Conservation (phyloP, 345 rosid genomes). For the Ceriops decandra region DNA sequence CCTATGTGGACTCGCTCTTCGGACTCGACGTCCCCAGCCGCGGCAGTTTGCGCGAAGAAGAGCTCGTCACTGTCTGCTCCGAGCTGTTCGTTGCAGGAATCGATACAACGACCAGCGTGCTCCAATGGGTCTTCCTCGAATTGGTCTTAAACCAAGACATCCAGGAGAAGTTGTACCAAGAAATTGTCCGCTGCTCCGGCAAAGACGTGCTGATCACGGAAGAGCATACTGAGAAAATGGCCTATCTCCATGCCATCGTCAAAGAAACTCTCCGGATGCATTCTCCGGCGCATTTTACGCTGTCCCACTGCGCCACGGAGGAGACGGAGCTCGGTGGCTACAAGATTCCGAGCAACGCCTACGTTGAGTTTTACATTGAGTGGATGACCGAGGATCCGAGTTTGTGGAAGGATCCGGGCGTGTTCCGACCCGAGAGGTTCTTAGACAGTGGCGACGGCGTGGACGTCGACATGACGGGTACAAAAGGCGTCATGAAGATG, state of each 20-base stretch:
- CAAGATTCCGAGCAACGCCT: constrained; percentile 23
- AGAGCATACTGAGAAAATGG: constrained; percentile 17
- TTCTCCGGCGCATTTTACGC: constrained; percentile 25
- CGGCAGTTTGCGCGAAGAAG: constrained; percentile 57
- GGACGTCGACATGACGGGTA: constrained; percentile 22
- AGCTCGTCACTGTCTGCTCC: constrained; percentile 78
- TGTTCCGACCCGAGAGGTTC: constrained; percentile 26
- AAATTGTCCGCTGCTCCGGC: constrained; percentile 57
- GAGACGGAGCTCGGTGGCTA: constrained; percentile 21
- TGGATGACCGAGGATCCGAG: constrained; percentile 31
- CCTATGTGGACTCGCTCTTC: constrained; percentile 80
- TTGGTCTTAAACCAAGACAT: constrained; percentile 59
- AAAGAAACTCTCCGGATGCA: constrained; percentile 23
- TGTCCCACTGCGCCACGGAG: constrained; percentile 20
- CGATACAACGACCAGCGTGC: constrained; percentile 77
- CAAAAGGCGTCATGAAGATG: constrained; percentile 23
- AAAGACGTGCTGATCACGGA: constrained; percentile 17
- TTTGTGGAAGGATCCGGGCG: constrained; percentile 21
- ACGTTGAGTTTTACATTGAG: constrained; percentile 24
- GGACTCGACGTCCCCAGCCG: constrained; percentile 44
- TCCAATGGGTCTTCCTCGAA: constrained; percentile 80
- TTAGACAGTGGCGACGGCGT: constrained; percentile 24
- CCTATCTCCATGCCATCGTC: constrained; percentile 18
- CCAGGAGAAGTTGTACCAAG: constrained; percentile 64
- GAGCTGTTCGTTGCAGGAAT: constrained; percentile 89